Evolutionary conservation across 768 basidiomycete species (phyloP), one percentile per base, ranked within the genome.

Genomic region (Leccinum obscurum): DNA sequence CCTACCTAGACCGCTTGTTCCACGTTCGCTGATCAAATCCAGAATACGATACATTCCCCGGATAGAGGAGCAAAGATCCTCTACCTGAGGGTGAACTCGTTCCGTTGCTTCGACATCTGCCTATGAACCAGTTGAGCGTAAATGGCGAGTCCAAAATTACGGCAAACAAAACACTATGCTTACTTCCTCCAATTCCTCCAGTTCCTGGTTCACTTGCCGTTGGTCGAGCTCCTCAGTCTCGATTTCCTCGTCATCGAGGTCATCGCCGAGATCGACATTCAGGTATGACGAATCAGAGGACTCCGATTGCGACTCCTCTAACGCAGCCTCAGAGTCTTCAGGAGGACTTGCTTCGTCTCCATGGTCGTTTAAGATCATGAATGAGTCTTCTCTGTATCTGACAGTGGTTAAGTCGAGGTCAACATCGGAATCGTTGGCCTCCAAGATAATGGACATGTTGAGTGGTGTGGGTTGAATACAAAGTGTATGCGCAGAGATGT

Each of bases 21-120:
- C 80, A 60, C 76, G 73, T 57, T 85, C 85, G 54, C 68, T 77
- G 59, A 85, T 80, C 34, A 86, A 68, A 59, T 85, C 83, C 15
- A 85, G 70, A 39, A 86, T 77, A n/a, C 82, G 77, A 68, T 79
- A 83, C 75, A 84, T 75, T 35, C 78, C 81, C 6, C 71, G 66
- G 56, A 85, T 72, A 39, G 71, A 72, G 37, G 61, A 61, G 58
- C 69, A 68, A 7, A 73, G 37, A 48, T 72, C 71, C 15, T 59
- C 62, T 30, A 68, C 62, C 28, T 28, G 28, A 22, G 62, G 26
- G 10, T 11, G 59, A 44, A 52, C 17, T 32, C 48, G 35, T 22
- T 60, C 72, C 10, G 39, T 22, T 3, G 11, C 30, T 52, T 66
- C 68, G 8, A 39, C 24, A 9, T 73, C 72, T 1, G 54, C 46